Base-by-base conservation (phyloP, 768 basidiomycete species). In the Naganishia antarctica region DNA sequence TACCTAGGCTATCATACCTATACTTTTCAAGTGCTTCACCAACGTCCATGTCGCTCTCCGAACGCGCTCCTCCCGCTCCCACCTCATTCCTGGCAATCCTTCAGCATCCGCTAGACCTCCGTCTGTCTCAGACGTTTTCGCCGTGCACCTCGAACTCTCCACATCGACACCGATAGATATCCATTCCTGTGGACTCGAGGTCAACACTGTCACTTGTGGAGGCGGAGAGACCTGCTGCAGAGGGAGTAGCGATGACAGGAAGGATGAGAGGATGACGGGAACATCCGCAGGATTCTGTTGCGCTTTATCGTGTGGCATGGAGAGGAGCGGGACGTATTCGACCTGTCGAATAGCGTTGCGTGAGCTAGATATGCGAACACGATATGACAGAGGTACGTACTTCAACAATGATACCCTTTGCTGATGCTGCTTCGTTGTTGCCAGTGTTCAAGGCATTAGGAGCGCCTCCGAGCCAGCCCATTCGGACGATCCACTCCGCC, bases 331-430 rank as follows among this genome's bases (percentile, higher is more conserved):
- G 2, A 57, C 37, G 37, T 57, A 57, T 41, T 57, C 53, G 21
- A 57, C 53, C 53, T 57, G 34, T 7, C 45, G 21, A 51, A n/a
- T n/a, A n/a, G n/a, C n/a, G n/a, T n/a, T n/a, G n/a, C 5, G 2
- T 31, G 31, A 34, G 5, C 8, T 16, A 4, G 18, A 6, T 46
- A 31, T 5, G 34, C 28, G 21, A 41, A 34, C 18, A 12, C 12
- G 12, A 51, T 4, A 23, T 23, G 2, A 9, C 0, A 1, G 37
- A 21, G 34, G 9, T 6, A 16, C 53, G 37, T 57, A 41, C 53
- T 29, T 57, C 53, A 18, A 57, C 53, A 34, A 57, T 57, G 32
- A 57, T 37, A 25, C 53, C 53, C 34, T 57, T 57, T 6, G 53
- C 40, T 9, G 15, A 37, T 7, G 37, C 5, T 7, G 15, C 9